Evolutionary conservation across 2,329 filamentous ascomycete species (phyloP).

Genomic region (Fusarium drepaniforme): DNA sequence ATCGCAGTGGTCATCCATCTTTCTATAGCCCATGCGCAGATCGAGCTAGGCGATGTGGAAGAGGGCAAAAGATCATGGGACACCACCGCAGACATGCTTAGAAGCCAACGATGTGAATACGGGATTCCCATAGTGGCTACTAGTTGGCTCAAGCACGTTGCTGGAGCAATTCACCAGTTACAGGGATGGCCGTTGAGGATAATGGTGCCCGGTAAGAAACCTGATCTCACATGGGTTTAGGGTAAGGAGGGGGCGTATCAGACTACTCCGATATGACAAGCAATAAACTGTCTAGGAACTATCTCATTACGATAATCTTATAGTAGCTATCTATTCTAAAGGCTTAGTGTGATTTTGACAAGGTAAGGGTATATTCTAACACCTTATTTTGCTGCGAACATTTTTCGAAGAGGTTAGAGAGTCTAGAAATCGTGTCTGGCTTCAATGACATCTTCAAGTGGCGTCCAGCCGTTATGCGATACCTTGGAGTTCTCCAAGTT

Average conservation of each 20-base stretch:
- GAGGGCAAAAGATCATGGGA: conserved; percentile 30
- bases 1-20: conserved; percentile 36
- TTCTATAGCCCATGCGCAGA: conserved; percentile 40
- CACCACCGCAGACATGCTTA: conserved; percentile 9
- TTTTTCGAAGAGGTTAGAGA: no score
- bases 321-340: neutral
- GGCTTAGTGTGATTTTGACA: neutral
- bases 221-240: conserved; percentile 12
- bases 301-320: no score
- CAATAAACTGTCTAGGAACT: neutral
- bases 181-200: conserved; percentile 43
- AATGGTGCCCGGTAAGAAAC: conserved; percentile 38
- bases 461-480: neutral
- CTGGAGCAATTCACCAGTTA: conserved; percentile 19
- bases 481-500: neutral
- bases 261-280: neutral
- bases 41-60: conserved; percentile 29
- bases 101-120: conserved; percentile 40
- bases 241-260: neutral
- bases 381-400: neutral
- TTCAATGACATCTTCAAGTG: neutral
- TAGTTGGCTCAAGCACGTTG: conserved; percentile 35
- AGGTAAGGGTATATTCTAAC: neutral
- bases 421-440: no score
- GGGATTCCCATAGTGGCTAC: conserved; percentile 41